Conservation (phyloP, 345 rosid genomes). For the Brassica rapa region DNA sequence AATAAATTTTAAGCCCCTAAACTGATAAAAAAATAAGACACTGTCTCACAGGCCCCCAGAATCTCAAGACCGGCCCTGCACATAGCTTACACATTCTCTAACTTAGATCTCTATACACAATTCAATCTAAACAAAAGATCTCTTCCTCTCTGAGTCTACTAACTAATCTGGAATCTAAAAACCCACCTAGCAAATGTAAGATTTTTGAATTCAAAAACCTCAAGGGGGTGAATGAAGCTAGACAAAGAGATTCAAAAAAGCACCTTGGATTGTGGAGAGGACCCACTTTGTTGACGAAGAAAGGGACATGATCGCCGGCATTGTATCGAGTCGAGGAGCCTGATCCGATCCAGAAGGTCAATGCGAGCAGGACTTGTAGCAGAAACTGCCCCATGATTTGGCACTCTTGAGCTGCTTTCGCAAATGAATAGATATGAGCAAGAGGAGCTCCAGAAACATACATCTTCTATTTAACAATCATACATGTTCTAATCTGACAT, state of each 20-base stretch:
- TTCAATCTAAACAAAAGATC: background rate
- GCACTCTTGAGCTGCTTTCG: slow-evolving; percentile 17
- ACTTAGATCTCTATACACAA: slow-evolving; percentile 9
- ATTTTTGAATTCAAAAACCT: background rate
- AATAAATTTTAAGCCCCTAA: too few species aligned
- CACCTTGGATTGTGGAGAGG: slow-evolving; percentile 84
- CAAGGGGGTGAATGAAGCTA: background rate
- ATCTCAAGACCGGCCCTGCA: too few species aligned
- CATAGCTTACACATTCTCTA: background rate
- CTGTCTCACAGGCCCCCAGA: too few species aligned
- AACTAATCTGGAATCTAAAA: background rate
- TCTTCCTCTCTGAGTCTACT: background rate
- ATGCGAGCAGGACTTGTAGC: slow-evolving; percentile 30
- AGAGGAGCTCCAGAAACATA: slow-evolving; percentile 10
- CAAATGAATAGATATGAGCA: slow-evolving; percentile 4
- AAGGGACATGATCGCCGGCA: slow-evolving; percentile 68
- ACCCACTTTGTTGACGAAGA: slow-evolving; percentile 76
- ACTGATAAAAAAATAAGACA: too few species aligned
- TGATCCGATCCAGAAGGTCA: slow-evolving; percentile 41
- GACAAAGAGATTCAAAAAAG: background rate
- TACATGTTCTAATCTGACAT: slow-evolving; percentile 11
- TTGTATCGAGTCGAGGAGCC: slow-evolving; percentile 49
- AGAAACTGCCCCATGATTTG: slow-evolving; percentile 38
- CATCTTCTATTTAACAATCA: background rate
- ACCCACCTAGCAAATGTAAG: background rate